These are phyloP conservation scores for Calonectria pauciramosa DNA, from an alignment of 2,329 filamentous ascomycete species.

Conservation along the genomic window DNA sequence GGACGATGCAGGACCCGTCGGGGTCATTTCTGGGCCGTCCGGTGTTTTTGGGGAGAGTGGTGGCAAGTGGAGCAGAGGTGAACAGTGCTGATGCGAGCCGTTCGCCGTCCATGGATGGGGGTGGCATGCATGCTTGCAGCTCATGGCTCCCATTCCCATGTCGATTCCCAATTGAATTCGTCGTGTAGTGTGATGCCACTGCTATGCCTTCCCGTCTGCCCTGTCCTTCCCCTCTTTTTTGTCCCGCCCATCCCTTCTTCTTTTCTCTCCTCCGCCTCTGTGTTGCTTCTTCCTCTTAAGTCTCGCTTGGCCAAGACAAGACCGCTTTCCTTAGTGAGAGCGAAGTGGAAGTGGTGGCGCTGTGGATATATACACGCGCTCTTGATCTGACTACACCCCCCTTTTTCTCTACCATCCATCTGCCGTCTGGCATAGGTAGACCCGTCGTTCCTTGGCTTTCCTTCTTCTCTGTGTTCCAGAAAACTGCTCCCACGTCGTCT, in stretches of 20 bases:
- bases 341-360: slow-evolving; percentile 4
- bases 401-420: not conserved
- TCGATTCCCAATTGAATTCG: not conserved
- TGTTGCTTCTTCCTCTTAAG: slow-evolving; percentile 8
- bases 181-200: slow-evolving; percentile 2
- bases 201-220: slow-evolving; percentile 7
- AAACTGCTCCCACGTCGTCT: slow-evolving; percentile 1
- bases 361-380: slow-evolving; percentile 13
- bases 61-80: slow-evolving; percentile 9
- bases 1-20: not conserved
- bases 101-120: not conserved
- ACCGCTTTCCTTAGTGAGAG: not conserved
- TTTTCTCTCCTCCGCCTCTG: not conserved
- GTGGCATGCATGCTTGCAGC: not conserved
- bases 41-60: slow-evolving; percentile 26
- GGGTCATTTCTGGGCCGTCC: slow-evolving; percentile 12
- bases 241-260: not conserved
- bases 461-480: slow-evolving; percentile 8
- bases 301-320: slow-evolving; percentile 8
- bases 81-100: slow-evolving; percentile 3
- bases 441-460: not conserved
- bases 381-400: not conserved
- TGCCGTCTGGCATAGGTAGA: slow-evolving; percentile 7
- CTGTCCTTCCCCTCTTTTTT: slow-evolving; percentile 3
- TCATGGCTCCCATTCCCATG: not conserved